These are phyloP conservation scores for Phytophthora idaei DNA, from an alignment of 352 stramenopile genomes.

Conservation along the genomic window DNA sequence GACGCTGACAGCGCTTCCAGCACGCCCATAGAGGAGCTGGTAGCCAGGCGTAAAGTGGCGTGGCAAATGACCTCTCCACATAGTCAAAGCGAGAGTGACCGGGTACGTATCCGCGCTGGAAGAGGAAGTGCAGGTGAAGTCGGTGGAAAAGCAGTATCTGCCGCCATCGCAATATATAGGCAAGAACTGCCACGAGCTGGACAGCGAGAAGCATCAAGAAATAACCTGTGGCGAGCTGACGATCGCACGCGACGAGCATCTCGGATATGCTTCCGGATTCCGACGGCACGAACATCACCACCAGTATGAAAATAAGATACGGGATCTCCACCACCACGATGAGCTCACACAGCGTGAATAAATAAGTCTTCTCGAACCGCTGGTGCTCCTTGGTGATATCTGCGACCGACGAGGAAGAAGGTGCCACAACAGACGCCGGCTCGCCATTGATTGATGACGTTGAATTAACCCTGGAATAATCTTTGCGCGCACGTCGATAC, in stretches of 20 bases:
- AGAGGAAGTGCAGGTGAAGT: conserved; percentile 81
- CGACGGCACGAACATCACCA: conserved; percentile 51
- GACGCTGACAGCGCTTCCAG: conserved; percentile 24
- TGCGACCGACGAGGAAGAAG: conserved; percentile 34
- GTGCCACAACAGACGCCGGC: conserved; percentile 24
- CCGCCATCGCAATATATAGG: conserved; percentile 73
- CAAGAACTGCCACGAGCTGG: conserved; percentile 53
- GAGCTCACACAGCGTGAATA: conserved; percentile 79
- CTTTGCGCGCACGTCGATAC: conserved; percentile 40
- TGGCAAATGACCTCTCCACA: conserved; percentile 55
- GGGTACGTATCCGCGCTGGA: conserved; percentile 65
- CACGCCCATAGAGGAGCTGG: conserved; percentile 35
- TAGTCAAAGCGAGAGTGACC: conserved; percentile 71
- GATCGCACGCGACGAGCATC: conserved; percentile 38
- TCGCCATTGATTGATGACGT: conserved; percentile 36
- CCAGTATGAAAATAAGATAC: conserved; percentile 64
- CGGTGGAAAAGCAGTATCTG: conserved; percentile 84
- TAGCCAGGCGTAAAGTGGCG: conserved; percentile 49
- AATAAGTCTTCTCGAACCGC: conserved; percentile 68
- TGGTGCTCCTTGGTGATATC: conserved; percentile 52
- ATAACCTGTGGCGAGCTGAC: conserved; percentile 31
- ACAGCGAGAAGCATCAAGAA: conserved; percentile 54
- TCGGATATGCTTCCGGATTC: conserved; percentile 43
- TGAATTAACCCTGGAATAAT: conserved; percentile 27
- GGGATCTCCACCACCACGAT: conserved; percentile 81